A percentile compares a stretch with the other conserved stretches of the same genome.
These are phyloP conservation scores for Phytophthora tentaculata DNA, from an alignment of 352 stramenopile species.

Conservation along the genomic window DNA sequence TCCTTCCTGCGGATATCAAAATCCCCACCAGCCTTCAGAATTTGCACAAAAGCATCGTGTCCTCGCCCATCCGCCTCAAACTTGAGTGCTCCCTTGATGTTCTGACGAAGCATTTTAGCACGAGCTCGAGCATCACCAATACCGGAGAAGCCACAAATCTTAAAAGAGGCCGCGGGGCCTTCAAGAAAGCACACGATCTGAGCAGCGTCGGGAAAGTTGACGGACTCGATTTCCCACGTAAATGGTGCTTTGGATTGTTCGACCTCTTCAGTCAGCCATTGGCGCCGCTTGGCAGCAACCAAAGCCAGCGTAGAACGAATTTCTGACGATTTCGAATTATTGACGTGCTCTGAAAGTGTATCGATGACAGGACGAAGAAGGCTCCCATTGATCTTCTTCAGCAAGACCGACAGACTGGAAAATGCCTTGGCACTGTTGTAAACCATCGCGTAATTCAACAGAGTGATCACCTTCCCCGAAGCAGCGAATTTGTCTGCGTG, in stretches of 20 bases:
- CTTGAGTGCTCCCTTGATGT: not conserved
- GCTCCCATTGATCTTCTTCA: not conserved
- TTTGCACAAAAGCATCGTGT: not conserved
- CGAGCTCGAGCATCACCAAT: conserved; percentile 6
- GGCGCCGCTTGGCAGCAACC: not conserved
- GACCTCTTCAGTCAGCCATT: conserved; percentile 12
- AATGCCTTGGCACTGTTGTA: conserved; percentile 2
- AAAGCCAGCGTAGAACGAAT: not conserved
- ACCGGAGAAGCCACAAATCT: conserved; percentile 3
- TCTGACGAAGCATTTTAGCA: not conserved
- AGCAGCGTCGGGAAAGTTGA: conserved; percentile 8
- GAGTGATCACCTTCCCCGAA: conserved; percentile 2
- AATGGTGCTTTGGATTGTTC: conserved; percentile 2
- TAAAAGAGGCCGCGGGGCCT: not conserved
- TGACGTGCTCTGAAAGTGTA: not conserved
- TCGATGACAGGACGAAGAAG: conserved; percentile 8
- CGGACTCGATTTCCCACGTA: not conserved
- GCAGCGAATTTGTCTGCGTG: conserved; percentile 1
- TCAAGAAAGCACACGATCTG: conserved; percentile 2
- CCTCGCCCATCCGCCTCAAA: conserved; percentile 6
- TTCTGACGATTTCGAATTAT: conserved; percentile 1
- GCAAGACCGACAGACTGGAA: not conserved
- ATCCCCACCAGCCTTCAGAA: not conserved
- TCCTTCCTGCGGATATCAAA: conserved; percentile 5
- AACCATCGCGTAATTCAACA: conserved; percentile 1